A percentile compares a stretch with the other conserved stretches of the same genome.
phyloP scores from a whole-genome alignment of 2,329 filamentous ascomycete species.

The Neodidymelliopsis sp. region DNA sequence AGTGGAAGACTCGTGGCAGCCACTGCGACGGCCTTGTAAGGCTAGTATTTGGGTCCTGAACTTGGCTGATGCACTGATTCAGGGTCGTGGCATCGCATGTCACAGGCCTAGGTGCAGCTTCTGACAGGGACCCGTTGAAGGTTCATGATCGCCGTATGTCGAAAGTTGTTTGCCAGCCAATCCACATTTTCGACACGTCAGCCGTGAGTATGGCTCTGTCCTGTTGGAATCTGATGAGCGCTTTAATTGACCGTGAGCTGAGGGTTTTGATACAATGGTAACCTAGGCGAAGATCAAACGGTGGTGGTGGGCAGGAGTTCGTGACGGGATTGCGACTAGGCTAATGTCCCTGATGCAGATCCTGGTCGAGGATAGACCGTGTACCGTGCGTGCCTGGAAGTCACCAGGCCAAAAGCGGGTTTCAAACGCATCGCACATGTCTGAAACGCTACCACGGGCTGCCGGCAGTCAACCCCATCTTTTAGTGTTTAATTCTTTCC shows the following conservation, averaged over 20 bases:
- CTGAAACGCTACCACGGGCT: conserved; percentile 30
- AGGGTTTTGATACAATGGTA: conserved; percentile 9
- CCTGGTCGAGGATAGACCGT: conserved; percentile 26
- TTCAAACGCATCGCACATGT: conserved; percentile 24
- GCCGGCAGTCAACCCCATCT: conserved; percentile 8
- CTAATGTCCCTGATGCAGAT: conserved; percentile 27
- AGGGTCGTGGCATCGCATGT: conserved; percentile 25
- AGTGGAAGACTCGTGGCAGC: conserved; percentile 15
- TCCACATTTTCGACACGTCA: too few relatives aligned
- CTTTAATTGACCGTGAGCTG: not conserved
- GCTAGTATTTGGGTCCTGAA: conserved; percentile 18
- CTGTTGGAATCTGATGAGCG: too few relatives aligned
- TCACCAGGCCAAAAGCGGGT: conserved; percentile 9
- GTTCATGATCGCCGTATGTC: not conserved
- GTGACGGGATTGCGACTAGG: conserved; percentile 13
- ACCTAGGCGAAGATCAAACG: conserved; percentile 12
- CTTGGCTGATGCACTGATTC: conserved; percentile 18
- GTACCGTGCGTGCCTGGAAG: conserved; percentile 30
- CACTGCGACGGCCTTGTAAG: conserved; percentile 18
- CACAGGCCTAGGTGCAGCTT: conserved; percentile 24
- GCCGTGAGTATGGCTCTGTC: not conserved
- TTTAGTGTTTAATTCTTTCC: conserved; percentile 1
- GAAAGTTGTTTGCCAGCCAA: not conserved
- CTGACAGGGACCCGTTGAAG: conserved; percentile 17
- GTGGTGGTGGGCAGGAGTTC: conserved; percentile 18